Evolutionary conservation across 768 basidiomycete genomes (phyloP), one percentile per base, ranked within the genome.

Genomic region (Phlebiopsis gigantea): DNA sequence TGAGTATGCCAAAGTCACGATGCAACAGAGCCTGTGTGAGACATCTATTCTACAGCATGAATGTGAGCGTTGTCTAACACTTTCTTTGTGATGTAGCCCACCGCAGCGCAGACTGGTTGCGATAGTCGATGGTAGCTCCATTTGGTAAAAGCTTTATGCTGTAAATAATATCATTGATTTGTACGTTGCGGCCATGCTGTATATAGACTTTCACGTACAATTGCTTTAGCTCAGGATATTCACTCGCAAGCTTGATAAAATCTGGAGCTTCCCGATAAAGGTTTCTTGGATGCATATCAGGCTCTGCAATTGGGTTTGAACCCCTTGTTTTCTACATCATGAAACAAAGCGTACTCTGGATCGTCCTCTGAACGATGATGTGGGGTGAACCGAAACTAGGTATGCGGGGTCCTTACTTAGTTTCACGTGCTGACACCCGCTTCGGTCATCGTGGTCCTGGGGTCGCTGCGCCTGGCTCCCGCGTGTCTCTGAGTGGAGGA

Each of bases 1-100:
- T 63, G 29, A 72, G 72, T 30, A 96, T 64, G 1, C 75, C 70
- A 65, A 93, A 96, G 71, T 95, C 91, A 26, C 84, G 77, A 59
- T 77, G 72, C 28, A 96, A 76, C 22, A 98, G 75, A 0, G 89
- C 89, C 63, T 87, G 77, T 1, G 95, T 96, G 61, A 97, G 73
- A 44, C 82, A 77, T 65, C 95, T 93, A 63, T 21, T 60, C 62
- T 66, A 44, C 46, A 46, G 53, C 46, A 56, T 54, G 57, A 63
- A 41, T 15, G 26, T 6, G 4, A n/a, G 48, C 55, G 29, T 26
- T 26, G 19, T 24, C 28, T 19, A 31, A 26, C n/a, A n/a, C n/a
- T n/a, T n/a, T n/a, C n/a, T n/a, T n/a, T n/a, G n/a, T n/a, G n/a
- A n/a, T n/a, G n/a, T n/a, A n/a, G n/a, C n/a, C 58, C 63, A 88